phyloP scores from a whole-genome alignment of 495 filamentous ascomycete species.

The Physcia stellaris region DNA sequence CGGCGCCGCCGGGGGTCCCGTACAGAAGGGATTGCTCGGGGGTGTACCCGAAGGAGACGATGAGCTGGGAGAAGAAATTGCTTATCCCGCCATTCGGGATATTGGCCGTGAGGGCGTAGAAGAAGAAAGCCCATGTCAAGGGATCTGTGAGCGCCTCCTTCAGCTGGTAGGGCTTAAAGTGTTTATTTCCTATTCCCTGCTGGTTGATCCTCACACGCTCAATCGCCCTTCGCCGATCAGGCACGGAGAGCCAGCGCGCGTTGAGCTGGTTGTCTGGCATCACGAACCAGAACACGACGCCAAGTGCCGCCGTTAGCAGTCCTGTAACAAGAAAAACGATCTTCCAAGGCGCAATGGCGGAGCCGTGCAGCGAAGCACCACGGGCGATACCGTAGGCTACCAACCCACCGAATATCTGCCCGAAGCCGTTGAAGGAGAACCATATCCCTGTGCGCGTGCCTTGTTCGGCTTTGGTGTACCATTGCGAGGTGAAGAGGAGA shows the following conservation, averaged over 20 bases:
- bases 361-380: slow-evolving; percentile 37
- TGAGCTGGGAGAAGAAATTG: slow-evolving; percentile 61
- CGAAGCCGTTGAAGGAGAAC: slow-evolving; percentile 52
- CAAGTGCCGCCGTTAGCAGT: slow-evolving; percentile 42
- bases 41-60: slow-evolving; percentile 41
- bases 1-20: slow-evolving; percentile 49
- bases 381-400: slow-evolving; percentile 53
- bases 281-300: slow-evolving; percentile 44
- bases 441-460: slow-evolving; percentile 43
- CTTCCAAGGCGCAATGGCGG: slow-evolving; percentile 49
- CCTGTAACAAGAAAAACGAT: slow-evolving; percentile 56
- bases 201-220: slow-evolving; percentile 50
- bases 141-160: slow-evolving; percentile 46
- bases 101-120: slow-evolving; percentile 45
- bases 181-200: slow-evolving; percentile 57
- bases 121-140: slow-evolving; percentile 51
- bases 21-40: slow-evolving; percentile 48
- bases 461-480: slow-evolving; percentile 50
- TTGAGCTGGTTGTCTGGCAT: slow-evolving; percentile 60
- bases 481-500: slow-evolving; percentile 49
- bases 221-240: slow-evolving; percentile 46
- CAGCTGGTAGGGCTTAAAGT: slow-evolving; percentile 50
- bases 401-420: slow-evolving; percentile 46
- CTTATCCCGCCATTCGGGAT: slow-evolving; percentile 56
- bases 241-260: slow-evolving; percentile 48